phyloP scores from a whole-genome alignment of 2,329 filamentous ascomycete genomes.

The Pseudocercospora crystallina region DNA sequence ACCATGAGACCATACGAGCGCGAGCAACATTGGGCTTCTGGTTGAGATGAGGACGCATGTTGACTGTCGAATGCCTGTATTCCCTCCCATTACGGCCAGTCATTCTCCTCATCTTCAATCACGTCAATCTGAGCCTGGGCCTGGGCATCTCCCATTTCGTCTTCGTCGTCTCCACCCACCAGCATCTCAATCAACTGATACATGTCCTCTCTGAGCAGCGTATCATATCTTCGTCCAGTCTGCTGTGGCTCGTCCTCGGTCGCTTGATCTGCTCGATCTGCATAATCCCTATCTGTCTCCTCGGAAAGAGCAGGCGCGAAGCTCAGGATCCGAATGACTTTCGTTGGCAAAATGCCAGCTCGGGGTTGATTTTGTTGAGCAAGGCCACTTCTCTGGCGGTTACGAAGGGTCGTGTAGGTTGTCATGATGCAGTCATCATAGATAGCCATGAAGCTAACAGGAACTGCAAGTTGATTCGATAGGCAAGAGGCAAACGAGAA shows the following conservation, averaged over 20 bases:
- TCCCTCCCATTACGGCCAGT: background rate
- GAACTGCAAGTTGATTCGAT: constrained; percentile 40
- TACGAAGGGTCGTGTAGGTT: constrained; percentile 42
- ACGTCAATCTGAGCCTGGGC: background rate
- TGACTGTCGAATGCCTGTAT: no score
- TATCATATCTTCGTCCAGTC: background rate
- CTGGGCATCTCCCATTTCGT: background rate
- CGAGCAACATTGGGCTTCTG: background rate
- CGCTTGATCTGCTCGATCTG: background rate
- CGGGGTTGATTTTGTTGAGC: constrained; percentile 11
- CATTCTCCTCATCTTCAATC: constrained; percentile 1
- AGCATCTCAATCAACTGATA: constrained; percentile 7
- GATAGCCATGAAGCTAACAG: constrained; percentile 49
- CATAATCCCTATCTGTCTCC: background rate
- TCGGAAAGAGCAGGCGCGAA: constrained; percentile 32
- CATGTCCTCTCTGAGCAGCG: constrained; percentile 4
- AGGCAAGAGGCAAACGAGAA: constrained; percentile 36
- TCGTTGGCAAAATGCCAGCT: constrained; percentile 40
- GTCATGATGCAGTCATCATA: constrained; percentile 51
- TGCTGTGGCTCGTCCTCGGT: background rate
- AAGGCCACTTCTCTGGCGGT: constrained; percentile 13
- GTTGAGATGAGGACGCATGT: background rate
- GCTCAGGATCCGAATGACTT: constrained; percentile 42
- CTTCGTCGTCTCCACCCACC: constrained; percentile 8
- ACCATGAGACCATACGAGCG: background rate